Conservation (phyloP, 2,329 filamentous ascomycete species). For the Paramyrothecium sp. region DNA sequence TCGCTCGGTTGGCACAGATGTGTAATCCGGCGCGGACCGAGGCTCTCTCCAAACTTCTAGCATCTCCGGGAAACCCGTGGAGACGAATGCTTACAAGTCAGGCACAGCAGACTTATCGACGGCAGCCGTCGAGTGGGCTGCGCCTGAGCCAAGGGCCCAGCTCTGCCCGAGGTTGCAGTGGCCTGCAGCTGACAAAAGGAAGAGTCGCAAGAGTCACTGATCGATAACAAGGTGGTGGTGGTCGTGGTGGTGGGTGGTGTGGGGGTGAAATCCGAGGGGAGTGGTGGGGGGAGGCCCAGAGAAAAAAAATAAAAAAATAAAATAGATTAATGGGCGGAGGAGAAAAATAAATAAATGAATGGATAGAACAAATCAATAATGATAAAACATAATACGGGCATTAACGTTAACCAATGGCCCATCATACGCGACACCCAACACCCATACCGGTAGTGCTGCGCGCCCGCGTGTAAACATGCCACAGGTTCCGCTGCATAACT, state of each 20-base stretch:
- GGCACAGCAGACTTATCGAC: no score
- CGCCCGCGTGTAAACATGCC: neutral
- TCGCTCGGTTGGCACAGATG: no score
- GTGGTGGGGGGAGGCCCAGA: neutral
- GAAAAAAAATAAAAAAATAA: conserved; percentile 7
- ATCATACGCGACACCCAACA: neutral
- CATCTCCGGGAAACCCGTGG: neutral
- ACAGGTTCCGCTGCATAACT: neutral
- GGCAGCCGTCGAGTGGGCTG: no score
- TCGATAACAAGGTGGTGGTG: neutral
- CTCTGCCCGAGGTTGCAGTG: neutral
- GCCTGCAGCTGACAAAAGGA: neutral
- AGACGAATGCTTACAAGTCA: neutral
- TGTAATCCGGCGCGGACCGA: neutral
- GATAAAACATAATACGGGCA: neutral
- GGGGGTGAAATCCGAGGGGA: neutral
- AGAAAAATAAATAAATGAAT: no score
- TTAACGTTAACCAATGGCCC: no score
- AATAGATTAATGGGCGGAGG: no score
- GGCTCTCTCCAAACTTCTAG: neutral
- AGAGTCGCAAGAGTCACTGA: neutral
- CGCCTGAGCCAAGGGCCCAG: neutral
- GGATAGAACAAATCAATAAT: no score
- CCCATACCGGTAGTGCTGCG: neutral
- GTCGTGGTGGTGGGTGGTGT: neutral